Base-by-base conservation (phyloP, 2,329 filamentous ascomycete genomes). In the Aspergillus fumigatiaffinis region DNA sequence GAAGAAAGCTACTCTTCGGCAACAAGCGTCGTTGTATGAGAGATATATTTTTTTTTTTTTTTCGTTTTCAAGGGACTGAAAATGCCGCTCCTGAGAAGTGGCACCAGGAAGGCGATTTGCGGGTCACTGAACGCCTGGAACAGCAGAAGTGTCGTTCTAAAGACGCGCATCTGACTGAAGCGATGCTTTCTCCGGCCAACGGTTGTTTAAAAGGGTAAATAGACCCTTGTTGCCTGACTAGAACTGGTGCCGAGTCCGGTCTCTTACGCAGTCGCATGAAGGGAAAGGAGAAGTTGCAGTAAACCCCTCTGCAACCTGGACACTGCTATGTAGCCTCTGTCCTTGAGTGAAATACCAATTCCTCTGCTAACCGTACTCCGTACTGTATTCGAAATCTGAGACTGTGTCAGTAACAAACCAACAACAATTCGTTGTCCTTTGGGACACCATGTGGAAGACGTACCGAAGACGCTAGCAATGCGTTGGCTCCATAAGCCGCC, bases 401-500 rank as follows among this genome's bases (percentile, higher is more conserved):
- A 38, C 14, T 7, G 14, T 17, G 32, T 14, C 14, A 17, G 32
- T 17, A 17, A 35, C 14, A 35, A 35, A 17, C 32, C 14, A 47
- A 46, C 10, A 25, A 25, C 2, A 14, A 46, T 21, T 12, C 42
- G 23, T 12, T 47, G 44, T 23, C 14, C 21, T 47, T 44, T 59
- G 61, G 55, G 51, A 59, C 53, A 60, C 65, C 67, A 65, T 65
- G 66, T 66, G 62, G 63, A 49, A 65, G 58, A 54, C 51, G 54
- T 63, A 60, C 65, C 63, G 64, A 60, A 53, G 60, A 57, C 58
- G 59, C 60, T 60, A 64, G 63, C 66, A 62, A 63, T 63, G 60
- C 60, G 59, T 60, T 68, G 62, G 61, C 61, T 63, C 41, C 56
- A 60, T 60, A 66, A 61, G 63, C 65, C 60, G 65, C 66, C 63